Evolutionary conservation across 139 green algal species (phyloP).

Genomic region (Closterium sp.): DNA sequence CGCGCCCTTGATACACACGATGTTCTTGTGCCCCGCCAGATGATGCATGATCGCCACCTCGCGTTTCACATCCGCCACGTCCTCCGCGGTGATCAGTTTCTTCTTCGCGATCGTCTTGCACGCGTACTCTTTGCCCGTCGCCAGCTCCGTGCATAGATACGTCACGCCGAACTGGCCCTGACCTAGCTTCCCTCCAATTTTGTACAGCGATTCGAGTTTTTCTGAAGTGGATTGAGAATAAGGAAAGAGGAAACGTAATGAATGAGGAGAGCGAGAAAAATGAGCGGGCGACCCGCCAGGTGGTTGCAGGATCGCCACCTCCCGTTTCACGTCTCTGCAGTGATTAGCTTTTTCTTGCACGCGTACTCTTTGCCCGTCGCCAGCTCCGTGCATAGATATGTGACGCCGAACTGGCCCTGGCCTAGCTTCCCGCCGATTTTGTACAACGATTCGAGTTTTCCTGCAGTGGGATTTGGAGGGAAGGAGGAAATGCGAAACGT

Average conservation of each 20-base stretch:
- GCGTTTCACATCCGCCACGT: slow-evolving; percentile 88
- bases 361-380: slow-evolving; percentile 61
- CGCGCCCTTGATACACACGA: slow-evolving; percentile 61
- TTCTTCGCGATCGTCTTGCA: slow-evolving; percentile 92
- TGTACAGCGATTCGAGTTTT: too few relatives aligned
- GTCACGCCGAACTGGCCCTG: slow-evolving; percentile 34
- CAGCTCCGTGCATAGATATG: slow-evolving; percentile 15
- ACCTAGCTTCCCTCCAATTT: too few relatives aligned
- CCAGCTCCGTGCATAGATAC: slow-evolving; percentile 8
- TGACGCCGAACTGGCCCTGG: slow-evolving; percentile 31
- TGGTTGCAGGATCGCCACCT: slow-evolving; percentile 95
- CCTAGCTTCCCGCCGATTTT: too few relatives aligned
- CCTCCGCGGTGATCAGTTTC: slow-evolving; percentile 78
- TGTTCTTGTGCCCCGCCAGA: slow-evolving; percentile 71
- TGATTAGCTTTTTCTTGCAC: slow-evolving; percentile 84
- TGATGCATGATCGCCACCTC: slow-evolving; percentile 95
- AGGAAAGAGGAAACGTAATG: too few relatives aligned
- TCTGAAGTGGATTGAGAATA: too few relatives aligned
- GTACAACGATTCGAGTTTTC: too few relatives aligned
- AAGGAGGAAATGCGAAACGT: too few relatives aligned
- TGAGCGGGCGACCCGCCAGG: too few relatives aligned
- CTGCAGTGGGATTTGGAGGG: too few relatives aligned
- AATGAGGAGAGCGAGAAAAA: too few relatives aligned
- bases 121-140: slow-evolving; percentile 61
- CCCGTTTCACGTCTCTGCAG: slow-evolving; percentile 81